Evolutionary conservation across 1,139 yeast species (phyloP).

Genomic region (Scheffersomyces lignicola): DNA sequence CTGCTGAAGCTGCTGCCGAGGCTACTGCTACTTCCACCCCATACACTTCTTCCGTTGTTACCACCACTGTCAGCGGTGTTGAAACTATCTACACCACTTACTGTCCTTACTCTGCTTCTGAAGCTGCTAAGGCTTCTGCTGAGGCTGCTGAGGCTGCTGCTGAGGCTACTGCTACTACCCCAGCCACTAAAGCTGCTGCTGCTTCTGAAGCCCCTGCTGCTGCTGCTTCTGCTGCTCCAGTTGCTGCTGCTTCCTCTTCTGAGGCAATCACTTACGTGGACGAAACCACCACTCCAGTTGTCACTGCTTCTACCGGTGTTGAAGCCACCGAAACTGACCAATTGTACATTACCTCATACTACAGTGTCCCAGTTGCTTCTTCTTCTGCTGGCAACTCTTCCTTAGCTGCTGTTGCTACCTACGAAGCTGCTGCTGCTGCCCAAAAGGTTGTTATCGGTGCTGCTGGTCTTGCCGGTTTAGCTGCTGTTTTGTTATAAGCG

Average conservation of each 20-base stretch:
- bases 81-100: constrained; percentile 18
- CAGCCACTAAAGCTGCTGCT: constrained; percentile 16
- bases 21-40: constrained; percentile 12
- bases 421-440: constrained; percentile 31
- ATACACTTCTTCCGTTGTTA: constrained; percentile 17
- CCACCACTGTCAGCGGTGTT: constrained; percentile 24
- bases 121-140: constrained; percentile 17
- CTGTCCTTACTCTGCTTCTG: constrained; percentile 21
- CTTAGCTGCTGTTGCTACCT: constrained; percentile 23
- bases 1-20: constrained; percentile 13
- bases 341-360: constrained; percentile 34
- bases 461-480: constrained; percentile 47
- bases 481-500: constrained; percentile 41
- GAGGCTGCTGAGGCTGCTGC: constrained; percentile 14
- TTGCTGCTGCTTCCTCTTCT: constrained; percentile 16
- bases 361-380: constrained; percentile 28
- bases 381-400: constrained; percentile 15
- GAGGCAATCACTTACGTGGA: constrained; percentile 26
- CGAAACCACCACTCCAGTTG: constrained; percentile 24
- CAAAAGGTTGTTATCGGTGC: constrained; percentile 33
- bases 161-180: constrained; percentile 20
- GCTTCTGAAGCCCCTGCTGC: constrained; percentile 19
- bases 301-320: constrained; percentile 15
- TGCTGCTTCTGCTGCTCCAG: constrained; percentile 14
- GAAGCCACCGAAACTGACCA: constrained; percentile 23